Percentiles rank a stretch among this genome's conserved stretches.
Conservation (phyloP, 495 filamentous ascomycete species). For the Evansstolkia leycettana region DNA sequence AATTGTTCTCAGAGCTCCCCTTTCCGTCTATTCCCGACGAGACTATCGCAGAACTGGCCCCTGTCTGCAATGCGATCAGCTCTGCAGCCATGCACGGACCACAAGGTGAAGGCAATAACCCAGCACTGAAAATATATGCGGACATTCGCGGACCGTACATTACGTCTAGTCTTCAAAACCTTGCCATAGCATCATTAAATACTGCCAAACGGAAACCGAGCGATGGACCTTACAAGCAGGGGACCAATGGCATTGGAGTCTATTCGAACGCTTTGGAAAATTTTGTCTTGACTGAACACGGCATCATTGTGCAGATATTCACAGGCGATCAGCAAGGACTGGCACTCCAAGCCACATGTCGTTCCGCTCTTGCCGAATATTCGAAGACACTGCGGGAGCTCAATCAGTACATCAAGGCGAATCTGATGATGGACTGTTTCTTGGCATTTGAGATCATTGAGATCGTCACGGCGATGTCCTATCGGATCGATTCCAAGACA, state of each 20-base stretch:
- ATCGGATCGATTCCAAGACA: constrained; percentile 66
- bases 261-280: constrained; percentile 82
- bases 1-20: constrained; percentile 39
- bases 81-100: constrained; percentile 37
- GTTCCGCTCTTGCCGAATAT: constrained; percentile 64
- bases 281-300: constrained; percentile 77
- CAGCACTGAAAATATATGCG: constrained; percentile 67
- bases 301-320: constrained; percentile 76
- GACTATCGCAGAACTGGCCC: constrained; percentile 41
- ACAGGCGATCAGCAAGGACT: constrained; percentile 69
- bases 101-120: constrained; percentile 37
- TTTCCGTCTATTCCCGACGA: constrained; percentile 52
- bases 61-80: constrained; percentile 44
- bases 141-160: constrained; percentile 81
- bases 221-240: constrained; percentile 74
- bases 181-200: constrained; percentile 77
- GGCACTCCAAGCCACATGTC: constrained; percentile 66
- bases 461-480: constrained; percentile 70
- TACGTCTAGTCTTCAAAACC: constrained; percentile 61
- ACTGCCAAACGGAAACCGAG: constrained; percentile 71
- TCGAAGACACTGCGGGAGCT: constrained; percentile 78
- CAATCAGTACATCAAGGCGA: constrained; percentile 74
- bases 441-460: constrained; percentile 94
- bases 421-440: constrained; percentile 88
- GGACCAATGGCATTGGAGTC: constrained; percentile 84